Evolutionary conservation across 352 stramenopile genomes (phyloP), one percentile per base, ranked within the genome.

Genomic region (Phytophthora tentaculata): DNA sequence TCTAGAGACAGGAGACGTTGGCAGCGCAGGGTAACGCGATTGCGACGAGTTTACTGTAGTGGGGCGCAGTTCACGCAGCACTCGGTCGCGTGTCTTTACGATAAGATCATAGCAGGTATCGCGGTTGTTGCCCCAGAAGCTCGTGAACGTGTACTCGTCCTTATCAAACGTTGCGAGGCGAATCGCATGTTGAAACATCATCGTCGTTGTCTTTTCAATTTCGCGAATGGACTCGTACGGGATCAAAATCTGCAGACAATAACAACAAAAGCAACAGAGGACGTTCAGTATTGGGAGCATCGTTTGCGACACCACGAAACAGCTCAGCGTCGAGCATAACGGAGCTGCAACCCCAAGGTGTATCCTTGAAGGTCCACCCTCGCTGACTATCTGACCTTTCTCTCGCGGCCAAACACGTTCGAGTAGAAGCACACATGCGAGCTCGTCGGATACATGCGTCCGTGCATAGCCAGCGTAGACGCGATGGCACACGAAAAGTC

Each of bases 351-450:
- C 32, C 24, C 56, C 61, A 50, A 67, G n/a, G 64, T 76, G 69
- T 70, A 76, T 67, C 44, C 50, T 77, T 58, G 14, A 71, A 71
- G 65, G 58, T 74, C 53, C 62, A 67, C 61, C 57, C 47, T 69
- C 54, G 47, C 52, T 51, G 44, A 61, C 59, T 61, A 43, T 17
- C 69, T 62, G 58, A 89, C 81, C 79, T 96, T 96, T 76, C 84
- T 85, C 71, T 96, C 88, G 62, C 85, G 86, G 43, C 86, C 88
- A 75, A 96, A 94, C 35, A 94, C 81, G 59, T 94, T 94, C 56
- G 88, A 94, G 79, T 96, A 94, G 60, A 96, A 96, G 73, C 88
- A 96, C 47, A 93, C 77, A 65, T 92, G 83, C 19, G 84, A 76
- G 55, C 80, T 86, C 45, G 86, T 92, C 39, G 88, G 88, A 79